A percentile compares a stretch with the other conserved stretches of the same genome.
Evolutionary conservation across 1,284 basidiomycete species (phyloP).

Genomic region (Puccinia horiana): DNA sequence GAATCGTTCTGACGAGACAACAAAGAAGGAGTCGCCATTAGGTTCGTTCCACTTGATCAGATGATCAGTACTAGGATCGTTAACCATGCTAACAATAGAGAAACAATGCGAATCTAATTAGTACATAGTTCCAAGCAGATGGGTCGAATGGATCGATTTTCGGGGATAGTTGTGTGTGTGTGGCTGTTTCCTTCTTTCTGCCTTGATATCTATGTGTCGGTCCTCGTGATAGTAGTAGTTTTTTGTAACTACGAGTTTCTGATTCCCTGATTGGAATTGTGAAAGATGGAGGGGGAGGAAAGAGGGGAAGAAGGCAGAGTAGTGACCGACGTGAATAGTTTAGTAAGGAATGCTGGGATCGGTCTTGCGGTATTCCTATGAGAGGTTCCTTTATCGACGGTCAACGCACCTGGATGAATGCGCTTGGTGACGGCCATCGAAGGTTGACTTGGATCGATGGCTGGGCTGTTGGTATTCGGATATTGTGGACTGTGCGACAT

Average conservation of each 20-base stretch:
- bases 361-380: slow-evolving; percentile 48
- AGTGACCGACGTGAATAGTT: slow-evolving; percentile 76
- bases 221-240: too few relatives aligned
- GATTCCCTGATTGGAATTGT: neutral
- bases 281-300: neutral
- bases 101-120: slow-evolving; percentile 12
- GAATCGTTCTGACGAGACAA: slow-evolving; percentile 89
- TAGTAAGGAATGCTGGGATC: slow-evolving; percentile 84
- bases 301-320: slow-evolving; percentile 28
- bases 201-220: neutral
- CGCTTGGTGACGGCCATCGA: slow-evolving; percentile 34
- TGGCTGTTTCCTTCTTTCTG: neutral
- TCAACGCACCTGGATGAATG: slow-evolving; percentile 6
- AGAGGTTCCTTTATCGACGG: slow-evolving; percentile 51
- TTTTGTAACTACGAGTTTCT: neutral
- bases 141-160: neutral
- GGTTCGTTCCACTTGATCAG: slow-evolving; percentile 86
- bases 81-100: slow-evolving; percentile 73
- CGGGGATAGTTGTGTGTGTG: neutral
- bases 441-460: neutral
- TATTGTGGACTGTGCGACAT: neutral
- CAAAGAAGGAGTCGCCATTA: slow-evolving; percentile 80
- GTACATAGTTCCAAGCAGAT: neutral
- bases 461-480: neutral
- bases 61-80: slow-evolving; percentile 75